These are phyloP conservation scores for Dactylonectria estremocensis DNA, from an alignment of 2,329 filamentous ascomycete genomes.

Conservation along the genomic window DNA sequence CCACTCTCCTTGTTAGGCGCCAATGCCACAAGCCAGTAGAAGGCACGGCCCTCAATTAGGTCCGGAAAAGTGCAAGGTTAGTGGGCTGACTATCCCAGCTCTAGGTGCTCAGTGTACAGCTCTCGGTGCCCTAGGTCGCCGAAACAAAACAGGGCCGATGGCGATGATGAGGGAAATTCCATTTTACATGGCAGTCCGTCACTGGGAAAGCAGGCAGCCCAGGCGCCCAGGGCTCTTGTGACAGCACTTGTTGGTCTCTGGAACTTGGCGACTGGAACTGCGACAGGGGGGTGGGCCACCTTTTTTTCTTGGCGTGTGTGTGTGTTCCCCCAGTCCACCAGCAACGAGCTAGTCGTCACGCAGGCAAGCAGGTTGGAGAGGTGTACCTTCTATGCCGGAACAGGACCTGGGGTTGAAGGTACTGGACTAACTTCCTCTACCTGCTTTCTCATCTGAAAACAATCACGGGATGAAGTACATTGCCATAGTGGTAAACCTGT, in stretches of 20 bases:
- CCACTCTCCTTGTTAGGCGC: constrained; percentile 1
- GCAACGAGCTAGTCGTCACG: constrained; percentile 3
- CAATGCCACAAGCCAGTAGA: constrained; percentile 1
- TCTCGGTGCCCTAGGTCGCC: background rate
- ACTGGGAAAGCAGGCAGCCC: background rate
- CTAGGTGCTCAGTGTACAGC: background rate
- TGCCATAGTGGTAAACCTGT: background rate
- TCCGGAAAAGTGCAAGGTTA: background rate
- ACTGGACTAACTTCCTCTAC: background rate
- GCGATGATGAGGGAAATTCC: background rate
- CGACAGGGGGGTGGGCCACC: constrained; percentile 1
- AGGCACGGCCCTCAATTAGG: constrained; percentile 7
- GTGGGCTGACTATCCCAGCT: background rate
- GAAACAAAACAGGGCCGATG: background rate
- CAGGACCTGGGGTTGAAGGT: background rate
- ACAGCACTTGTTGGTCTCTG: background rate
- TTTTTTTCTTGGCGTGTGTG: background rate
- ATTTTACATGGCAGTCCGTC: background rate
- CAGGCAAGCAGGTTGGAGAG: background rate
- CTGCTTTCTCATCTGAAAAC: background rate
- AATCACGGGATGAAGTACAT: background rate
- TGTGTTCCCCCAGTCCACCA: background rate
- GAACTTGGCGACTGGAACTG: constrained; percentile 12
- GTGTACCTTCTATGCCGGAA: background rate
- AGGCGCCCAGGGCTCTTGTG: background rate